These are phyloP conservation scores for Wickerhamomyces bisporus DNA, from an alignment of 805 yeast genomes.

Conservation along the genomic window DNA sequence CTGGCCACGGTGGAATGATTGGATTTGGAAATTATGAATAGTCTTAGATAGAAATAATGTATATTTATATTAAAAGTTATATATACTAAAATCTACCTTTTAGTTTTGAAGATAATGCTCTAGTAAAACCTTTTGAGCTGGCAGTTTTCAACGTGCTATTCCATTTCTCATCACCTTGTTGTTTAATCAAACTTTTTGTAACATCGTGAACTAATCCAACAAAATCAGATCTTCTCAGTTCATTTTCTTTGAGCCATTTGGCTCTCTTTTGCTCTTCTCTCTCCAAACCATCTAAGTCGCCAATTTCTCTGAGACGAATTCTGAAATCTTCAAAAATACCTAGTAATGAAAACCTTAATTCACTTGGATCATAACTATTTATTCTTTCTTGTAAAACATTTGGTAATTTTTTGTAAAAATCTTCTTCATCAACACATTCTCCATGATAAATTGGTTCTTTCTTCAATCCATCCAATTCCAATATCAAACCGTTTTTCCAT, in stretches of 20 bases:
- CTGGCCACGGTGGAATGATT: constrained; percentile 35
- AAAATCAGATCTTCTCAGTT: constrained; percentile 48
- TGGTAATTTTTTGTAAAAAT: constrained; percentile 38
- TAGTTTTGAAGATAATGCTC: not conserved
- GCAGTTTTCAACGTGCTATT: constrained; percentile 23
- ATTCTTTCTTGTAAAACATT: constrained; percentile 43
- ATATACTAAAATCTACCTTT: too few relatives aligned
- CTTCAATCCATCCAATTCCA: constrained; percentile 61
- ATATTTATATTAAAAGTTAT: too few relatives aligned
- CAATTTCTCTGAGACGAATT: constrained; percentile 28
- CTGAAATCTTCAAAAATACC: constrained; percentile 50
- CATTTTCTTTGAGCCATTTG: constrained; percentile 49
- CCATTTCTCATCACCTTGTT: constrained; percentile 37
- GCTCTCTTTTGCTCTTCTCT: constrained; percentile 44
- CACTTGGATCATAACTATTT: constrained; percentile 37
- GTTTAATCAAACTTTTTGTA: constrained; percentile 35
- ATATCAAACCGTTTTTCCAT: constrained; percentile 36
- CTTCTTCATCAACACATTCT: constrained; percentile 33
- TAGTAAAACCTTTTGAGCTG: constrained; percentile 10
- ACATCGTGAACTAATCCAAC: constrained; percentile 45
- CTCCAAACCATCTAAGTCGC: constrained; percentile 34
- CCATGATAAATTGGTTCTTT: constrained; percentile 51
- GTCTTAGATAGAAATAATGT: too few relatives aligned
- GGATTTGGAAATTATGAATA: constrained; percentile 11
- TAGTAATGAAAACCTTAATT: constrained; percentile 51